Base-by-base conservation (phyloP, 2,329 filamentous ascomycete genomes). In the Cercospora sp. region DNA sequence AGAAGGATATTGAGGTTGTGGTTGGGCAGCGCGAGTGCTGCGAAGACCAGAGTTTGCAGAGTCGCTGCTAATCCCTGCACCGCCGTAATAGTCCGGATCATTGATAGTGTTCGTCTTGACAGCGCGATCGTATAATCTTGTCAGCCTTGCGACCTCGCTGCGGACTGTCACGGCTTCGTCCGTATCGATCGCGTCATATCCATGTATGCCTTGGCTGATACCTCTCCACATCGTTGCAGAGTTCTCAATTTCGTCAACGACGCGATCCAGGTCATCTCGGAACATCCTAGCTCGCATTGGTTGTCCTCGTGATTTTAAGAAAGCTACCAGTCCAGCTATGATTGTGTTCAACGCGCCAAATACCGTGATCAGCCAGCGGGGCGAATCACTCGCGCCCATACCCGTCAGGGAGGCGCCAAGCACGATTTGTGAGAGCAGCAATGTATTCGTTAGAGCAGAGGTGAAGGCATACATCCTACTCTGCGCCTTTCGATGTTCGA, bases 111-210 rank as follows among this genome's bases (percentile, higher is more conserved):
- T 79, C 10, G 74, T 78, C 64, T 77, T 76, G 57, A 80, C 75
- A 28, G 79, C 79, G 9, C 74, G 72, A 63, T 81, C 79, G 55
- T 80, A 81, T 13, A 81, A 72, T 28, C 79, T 72, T 3, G 79
- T 81, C 53, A 78, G 64, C 31, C 76, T 60, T 2, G 76, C 76
- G 4, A 78, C 76, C 64, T 78, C 76, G 62, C 77, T 79, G 1
- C 81, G 72, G 0, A 82, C 80, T n/a, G 79, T 82, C 33, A 83
- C 80, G 5, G 72, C 69, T 26, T 81, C 79, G 36, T 82, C 81
- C 2, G 79, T 81, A 62, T 82, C 80, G 51, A 83, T 81, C 45
- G 81, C 81, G 65, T 81, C 79, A 70, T 83, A 83, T 10, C 81
- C 81, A 64, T 83, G 80, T 10, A 79, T 75, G 2, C 76, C 76